Percentiles rank a stretch among this genome's conserved stretches.
phyloP scores from a whole-genome alignment of 2,329 filamentous ascomycete genomes.

The Sclerotinia glacialis region DNA sequence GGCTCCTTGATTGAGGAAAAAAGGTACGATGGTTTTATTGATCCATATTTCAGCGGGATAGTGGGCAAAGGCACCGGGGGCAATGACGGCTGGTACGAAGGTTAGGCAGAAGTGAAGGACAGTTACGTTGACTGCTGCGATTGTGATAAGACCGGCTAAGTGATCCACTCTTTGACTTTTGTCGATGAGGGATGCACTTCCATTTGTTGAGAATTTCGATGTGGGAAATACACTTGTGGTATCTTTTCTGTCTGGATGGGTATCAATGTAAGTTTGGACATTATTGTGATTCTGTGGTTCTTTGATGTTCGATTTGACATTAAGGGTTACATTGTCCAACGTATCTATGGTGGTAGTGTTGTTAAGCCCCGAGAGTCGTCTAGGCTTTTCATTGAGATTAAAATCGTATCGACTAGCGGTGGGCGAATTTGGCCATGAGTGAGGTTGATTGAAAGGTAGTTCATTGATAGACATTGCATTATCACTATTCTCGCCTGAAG shows the following conservation, averaged over 20 bases:
- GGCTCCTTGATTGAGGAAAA: slow-evolving; percentile 47
- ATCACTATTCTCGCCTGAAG: background rate
- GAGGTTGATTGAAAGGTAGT: background rate
- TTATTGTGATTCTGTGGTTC: background rate
- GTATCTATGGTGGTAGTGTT: background rate
- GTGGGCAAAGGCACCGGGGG: slow-evolving; percentile 38
- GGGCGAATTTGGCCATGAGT: slow-evolving; percentile 3
- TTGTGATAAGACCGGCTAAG: slow-evolving; percentile 46
- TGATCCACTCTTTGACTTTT: slow-evolving; percentile 43
- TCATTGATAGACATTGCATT: background rate
- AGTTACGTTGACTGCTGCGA: slow-evolving; percentile 46
- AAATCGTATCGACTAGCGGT: background rate
- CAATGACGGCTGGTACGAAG: slow-evolving; percentile 42
- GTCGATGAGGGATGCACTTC: background rate
- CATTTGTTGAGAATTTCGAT: slow-evolving; percentile 10
- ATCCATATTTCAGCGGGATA: slow-evolving; percentile 44
- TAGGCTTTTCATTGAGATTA: background rate
- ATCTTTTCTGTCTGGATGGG: background rate
- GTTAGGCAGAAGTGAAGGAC: slow-evolving; percentile 47
- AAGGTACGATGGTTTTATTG: slow-evolving; percentile 44
- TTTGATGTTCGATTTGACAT: background rate
- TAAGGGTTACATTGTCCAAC: background rate
- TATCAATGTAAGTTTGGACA: background rate
- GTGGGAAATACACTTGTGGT: background rate
- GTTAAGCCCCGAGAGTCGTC: background rate